Conservation (phyloP, 371 early-diverging fungal genomes). For the Lichtheimia ornata region DNA sequence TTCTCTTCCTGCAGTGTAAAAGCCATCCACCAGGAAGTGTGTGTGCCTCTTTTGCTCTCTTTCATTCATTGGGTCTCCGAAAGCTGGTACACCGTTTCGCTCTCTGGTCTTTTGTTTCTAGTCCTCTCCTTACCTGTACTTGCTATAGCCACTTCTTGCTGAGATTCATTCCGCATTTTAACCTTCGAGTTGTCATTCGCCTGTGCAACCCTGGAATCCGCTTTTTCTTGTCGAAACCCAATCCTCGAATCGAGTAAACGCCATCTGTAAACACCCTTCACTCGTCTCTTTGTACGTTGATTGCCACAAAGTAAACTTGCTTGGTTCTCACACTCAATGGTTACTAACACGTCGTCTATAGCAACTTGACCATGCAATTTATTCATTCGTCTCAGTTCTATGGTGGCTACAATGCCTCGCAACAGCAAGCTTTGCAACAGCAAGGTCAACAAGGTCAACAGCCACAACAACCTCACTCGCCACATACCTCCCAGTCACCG, state of each 20-base stretch:
- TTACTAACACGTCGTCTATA: too few species aligned
- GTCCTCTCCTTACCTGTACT: not conserved
- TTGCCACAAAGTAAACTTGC: not conserved
- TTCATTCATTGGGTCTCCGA: too few species aligned
- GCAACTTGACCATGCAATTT: slow-evolving; percentile 29
- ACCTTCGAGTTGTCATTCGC: not conserved
- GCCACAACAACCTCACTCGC: slow-evolving; percentile 16
- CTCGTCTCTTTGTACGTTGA: not conserved
- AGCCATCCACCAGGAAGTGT: too few species aligned
- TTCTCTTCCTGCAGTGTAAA: too few species aligned
- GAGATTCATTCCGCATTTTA: slow-evolving; percentile 2
- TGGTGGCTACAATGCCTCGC: slow-evolving; percentile 27
- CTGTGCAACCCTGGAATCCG: too few species aligned
- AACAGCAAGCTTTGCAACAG: slow-evolving; percentile 21
- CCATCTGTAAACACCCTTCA: not conserved
- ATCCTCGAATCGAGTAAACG: not conserved
- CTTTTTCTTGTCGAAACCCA: not conserved
- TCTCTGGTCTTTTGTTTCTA: slow-evolving; percentile 3
- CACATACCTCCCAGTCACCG: slow-evolving; percentile 18
- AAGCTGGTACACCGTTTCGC: not conserved
- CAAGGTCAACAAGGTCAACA: slow-evolving; percentile 15
- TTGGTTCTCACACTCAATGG: not conserved
- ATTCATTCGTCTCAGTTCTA: slow-evolving; percentile 32
- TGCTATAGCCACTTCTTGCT: not conserved
- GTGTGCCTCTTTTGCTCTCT: too few species aligned